Evolutionary conservation across 2,329 filamentous ascomycete species (phyloP).

Genomic region (Aureobasidium lini): DNA sequence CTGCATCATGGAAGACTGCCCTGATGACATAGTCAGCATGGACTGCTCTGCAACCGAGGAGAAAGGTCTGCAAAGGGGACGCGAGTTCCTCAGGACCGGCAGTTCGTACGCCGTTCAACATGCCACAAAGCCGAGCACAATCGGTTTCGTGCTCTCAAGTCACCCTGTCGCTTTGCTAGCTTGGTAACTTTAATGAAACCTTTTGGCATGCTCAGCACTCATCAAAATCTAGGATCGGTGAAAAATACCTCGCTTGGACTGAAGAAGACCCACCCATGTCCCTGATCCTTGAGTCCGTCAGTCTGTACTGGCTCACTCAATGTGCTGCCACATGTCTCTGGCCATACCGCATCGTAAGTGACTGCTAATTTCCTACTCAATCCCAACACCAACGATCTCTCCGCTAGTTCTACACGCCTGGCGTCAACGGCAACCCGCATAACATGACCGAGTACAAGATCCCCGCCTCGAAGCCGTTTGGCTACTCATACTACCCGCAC

Average conservation of each 20-base stretch:
- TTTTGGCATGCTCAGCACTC: background rate
- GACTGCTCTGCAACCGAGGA: slow-evolving; percentile 29
- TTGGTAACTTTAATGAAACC: slow-evolving; percentile 31
- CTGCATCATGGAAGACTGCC: slow-evolving; percentile 21
- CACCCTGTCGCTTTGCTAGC: slow-evolving; percentile 50
- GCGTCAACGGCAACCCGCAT: background rate
- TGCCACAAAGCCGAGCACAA: slow-evolving; percentile 47
- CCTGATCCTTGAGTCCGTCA: slow-evolving; percentile 41
- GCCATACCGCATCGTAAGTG: slow-evolving; percentile 34
- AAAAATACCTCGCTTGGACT: slow-evolving; percentile 50
- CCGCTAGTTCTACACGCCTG: background rate
- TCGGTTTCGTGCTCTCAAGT: slow-evolving; percentile 46
- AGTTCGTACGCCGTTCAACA: slow-evolving; percentile 50
- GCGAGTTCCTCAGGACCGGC: slow-evolving; percentile 31
- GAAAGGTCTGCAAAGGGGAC: slow-evolving; percentile 27
- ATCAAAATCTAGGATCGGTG: slow-evolving; percentile 38
- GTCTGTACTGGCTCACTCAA: slow-evolving; percentile 49
- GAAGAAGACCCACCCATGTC: slow-evolving; percentile 36
- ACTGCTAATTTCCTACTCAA: background rate
- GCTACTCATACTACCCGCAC: slow-evolving; percentile 37
- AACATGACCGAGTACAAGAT: slow-evolving; percentile 5
- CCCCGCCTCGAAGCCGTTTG: slow-evolving; percentile 31
- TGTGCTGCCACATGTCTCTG: slow-evolving; percentile 36
- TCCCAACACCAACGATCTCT: background rate
- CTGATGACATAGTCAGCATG: slow-evolving; percentile 17